phyloP scores from a whole-genome alignment of 495 filamentous ascomycete genomes.

The Aspergillus affinis region DNA sequence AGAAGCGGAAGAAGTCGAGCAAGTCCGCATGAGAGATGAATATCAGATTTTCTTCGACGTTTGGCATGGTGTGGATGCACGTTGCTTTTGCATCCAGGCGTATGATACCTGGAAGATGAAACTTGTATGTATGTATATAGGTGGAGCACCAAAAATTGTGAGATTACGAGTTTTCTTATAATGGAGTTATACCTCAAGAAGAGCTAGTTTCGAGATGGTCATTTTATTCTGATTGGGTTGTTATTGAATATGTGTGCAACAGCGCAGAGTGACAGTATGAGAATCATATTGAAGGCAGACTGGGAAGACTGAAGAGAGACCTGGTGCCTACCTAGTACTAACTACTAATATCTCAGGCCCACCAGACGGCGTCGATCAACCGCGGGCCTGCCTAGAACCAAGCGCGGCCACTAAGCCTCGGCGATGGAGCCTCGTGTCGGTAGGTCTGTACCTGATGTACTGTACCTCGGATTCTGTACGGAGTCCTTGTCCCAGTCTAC shows the following conservation, averaged over 20 bases:
- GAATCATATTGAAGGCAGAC: no score
- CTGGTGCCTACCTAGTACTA: no score
- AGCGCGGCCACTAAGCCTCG: conserved; percentile 15
- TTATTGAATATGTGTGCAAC: no score
- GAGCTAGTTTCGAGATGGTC: no score
- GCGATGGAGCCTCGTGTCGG: conserved; percentile 13
- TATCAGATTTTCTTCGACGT: conserved; percentile 9
- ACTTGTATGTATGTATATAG: conserved; percentile 1
- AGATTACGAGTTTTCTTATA: background rate
- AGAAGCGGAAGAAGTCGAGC: conserved; percentile 45
- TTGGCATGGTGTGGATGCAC: conserved; percentile 12
- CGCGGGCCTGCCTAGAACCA: conserved; percentile 8
- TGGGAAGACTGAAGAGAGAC: no score
- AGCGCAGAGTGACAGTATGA: no score
- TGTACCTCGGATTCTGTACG: no score
- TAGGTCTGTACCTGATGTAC: no score
- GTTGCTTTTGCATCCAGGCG: conserved; percentile 14
- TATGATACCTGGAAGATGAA: conserved; percentile 8
- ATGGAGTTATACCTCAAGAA: no score
- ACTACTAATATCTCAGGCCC: no score
- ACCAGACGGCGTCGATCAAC: conserved; percentile 17
- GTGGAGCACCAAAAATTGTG: background rate
- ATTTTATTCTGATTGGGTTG: no score
- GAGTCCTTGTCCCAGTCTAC: no score
- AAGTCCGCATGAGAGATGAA: conserved; percentile 26